These are phyloP conservation scores for Setomelanomma holmii DNA, from an alignment of 2,329 filamentous ascomycete species.

Conservation along the genomic window DNA sequence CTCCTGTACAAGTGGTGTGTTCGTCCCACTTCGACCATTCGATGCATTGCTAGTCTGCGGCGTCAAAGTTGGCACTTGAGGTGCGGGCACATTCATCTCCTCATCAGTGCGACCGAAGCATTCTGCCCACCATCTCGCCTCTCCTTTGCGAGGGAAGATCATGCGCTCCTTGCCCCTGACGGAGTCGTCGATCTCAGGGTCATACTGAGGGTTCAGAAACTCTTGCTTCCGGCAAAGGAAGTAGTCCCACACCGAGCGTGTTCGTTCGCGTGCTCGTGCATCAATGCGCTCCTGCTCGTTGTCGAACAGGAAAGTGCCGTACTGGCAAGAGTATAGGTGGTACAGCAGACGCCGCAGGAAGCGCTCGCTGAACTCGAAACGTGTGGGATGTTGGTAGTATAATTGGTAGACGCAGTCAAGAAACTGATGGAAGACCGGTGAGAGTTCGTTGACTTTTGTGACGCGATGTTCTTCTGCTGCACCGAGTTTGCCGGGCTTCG, in stretches of 20 bases:
- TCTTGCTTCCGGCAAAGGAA: slow-evolving; percentile 82
- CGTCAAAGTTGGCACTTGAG: slow-evolving; percentile 33
- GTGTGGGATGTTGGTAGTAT: slow-evolving; percentile 80
- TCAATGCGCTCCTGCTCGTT: slow-evolving; percentile 87
- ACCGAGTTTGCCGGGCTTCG: slow-evolving; percentile 45
- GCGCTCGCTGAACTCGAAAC: slow-evolving; percentile 96
- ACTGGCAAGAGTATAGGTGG: slow-evolving; percentile 94
- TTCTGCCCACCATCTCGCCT: slow-evolving; percentile 94
- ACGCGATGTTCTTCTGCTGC: slow-evolving; percentile 66
- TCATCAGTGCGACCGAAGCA: slow-evolving; percentile 84
- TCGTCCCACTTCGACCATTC: slow-evolving; percentile 34
- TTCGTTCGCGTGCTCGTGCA: slow-evolving; percentile 71
- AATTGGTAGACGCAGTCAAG: slow-evolving; percentile 93
- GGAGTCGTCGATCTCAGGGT: slow-evolving; percentile 77
- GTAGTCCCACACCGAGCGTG: slow-evolving; percentile 93
- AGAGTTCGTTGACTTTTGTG: slow-evolving; percentile 88
- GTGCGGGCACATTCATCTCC: slow-evolving; percentile 80
- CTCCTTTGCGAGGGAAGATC: slow-evolving; percentile 76
- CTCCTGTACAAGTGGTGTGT: slow-evolving; percentile 36
- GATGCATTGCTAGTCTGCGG: slow-evolving; percentile 36
- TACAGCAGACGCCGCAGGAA: slow-evolving; percentile 90
- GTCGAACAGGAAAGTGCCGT: slow-evolving; percentile 95
- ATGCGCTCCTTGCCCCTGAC: slow-evolving; percentile 81
- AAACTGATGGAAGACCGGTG: slow-evolving; percentile 97
- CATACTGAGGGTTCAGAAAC: slow-evolving; percentile 84